A percentile compares a stretch with the other conserved stretches of the same genome.
These are phyloP conservation scores for Cetradonia linearis DNA, from an alignment of 495 filamentous ascomycete species.

Conservation along the genomic window DNA sequence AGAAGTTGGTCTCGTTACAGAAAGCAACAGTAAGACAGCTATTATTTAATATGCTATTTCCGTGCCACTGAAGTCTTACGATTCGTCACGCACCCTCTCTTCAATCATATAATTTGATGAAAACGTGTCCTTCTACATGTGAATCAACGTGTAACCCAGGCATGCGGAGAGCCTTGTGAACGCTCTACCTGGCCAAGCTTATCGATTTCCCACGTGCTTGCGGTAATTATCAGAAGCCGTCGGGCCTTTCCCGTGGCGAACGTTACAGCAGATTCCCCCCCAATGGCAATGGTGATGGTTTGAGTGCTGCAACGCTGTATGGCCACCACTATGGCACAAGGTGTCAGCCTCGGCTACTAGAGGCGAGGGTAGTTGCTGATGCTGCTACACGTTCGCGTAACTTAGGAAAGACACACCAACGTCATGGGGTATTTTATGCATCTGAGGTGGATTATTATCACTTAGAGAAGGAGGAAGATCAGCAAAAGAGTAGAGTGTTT, in stretches of 20 bases:
- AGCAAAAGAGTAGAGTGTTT: neutral
- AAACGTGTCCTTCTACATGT: neutral
- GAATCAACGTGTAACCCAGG: neutral
- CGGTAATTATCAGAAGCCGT: slow-evolving; percentile 3
- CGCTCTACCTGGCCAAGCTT: neutral
- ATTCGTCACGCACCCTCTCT: neutral
- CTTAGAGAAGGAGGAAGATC: neutral
- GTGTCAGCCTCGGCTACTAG: slow-evolving; percentile 3
- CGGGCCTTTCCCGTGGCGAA: slow-evolving; percentile 6
- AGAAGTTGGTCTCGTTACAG: neutral
- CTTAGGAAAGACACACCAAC: neutral
- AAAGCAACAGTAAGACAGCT: neutral
- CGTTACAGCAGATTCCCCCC: neutral
- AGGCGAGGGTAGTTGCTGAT: neutral
- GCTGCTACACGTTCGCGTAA: neutral
- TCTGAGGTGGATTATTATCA: neutral
- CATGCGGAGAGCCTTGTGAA: neutral
- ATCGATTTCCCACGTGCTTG: neutral
- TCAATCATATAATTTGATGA: neutral
- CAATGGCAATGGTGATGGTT: neutral
- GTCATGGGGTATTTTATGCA: neutral
- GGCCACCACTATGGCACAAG: neutral
- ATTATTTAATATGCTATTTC: neutral
- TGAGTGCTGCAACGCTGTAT: neutral
- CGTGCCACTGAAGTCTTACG: neutral